Evolutionary conservation across 306 rosid species (phyloP).

Genomic region (Gleditsia sinensis): DNA sequence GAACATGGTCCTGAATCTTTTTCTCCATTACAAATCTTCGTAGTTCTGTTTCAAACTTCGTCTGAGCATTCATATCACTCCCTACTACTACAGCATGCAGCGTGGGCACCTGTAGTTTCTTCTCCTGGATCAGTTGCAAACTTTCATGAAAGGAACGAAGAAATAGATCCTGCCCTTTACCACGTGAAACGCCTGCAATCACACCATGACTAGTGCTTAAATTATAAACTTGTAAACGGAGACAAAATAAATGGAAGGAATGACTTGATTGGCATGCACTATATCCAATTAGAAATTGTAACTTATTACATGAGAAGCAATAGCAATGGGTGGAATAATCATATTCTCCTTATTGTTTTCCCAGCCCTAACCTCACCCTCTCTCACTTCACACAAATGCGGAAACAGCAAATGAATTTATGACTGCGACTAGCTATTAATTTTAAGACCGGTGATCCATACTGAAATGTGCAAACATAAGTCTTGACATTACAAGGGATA

Average conservation of each 20-base stretch:
- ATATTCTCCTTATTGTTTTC: conserved; percentile 11
- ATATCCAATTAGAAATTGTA: neutral
- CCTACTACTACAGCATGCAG: conserved; percentile 93
- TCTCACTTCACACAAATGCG: neutral
- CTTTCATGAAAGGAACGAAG: conserved; percentile 78
- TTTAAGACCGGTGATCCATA: neutral
- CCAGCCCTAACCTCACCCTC: neutral
- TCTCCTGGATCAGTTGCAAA: conserved; percentile 63
- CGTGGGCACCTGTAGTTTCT: conserved; percentile 78
- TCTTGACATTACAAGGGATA: neutral
- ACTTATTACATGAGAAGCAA: neutral
- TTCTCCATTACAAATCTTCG: conserved; percentile 72
- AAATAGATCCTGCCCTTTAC: conserved; percentile 96
- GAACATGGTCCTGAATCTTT: conserved; percentile 77
- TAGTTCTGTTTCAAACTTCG: conserved; percentile 71
- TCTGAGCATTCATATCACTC: conserved; percentile 88
- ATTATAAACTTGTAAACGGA: conserved; percentile 12
- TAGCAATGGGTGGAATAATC: neutral
- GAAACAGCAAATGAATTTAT: neutral
- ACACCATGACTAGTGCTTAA: conserved; percentile 28
- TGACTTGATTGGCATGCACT: conserved; percentile 20
- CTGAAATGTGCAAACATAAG: conserved; percentile 4
- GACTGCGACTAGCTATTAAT: neutral
- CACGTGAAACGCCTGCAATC: conserved; percentile 89
- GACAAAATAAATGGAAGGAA: conserved; percentile 19